Base-by-base conservation (phyloP, 1,284 basidiomycete species). In the Pseudomicrostroma phylloplanum region DNA sequence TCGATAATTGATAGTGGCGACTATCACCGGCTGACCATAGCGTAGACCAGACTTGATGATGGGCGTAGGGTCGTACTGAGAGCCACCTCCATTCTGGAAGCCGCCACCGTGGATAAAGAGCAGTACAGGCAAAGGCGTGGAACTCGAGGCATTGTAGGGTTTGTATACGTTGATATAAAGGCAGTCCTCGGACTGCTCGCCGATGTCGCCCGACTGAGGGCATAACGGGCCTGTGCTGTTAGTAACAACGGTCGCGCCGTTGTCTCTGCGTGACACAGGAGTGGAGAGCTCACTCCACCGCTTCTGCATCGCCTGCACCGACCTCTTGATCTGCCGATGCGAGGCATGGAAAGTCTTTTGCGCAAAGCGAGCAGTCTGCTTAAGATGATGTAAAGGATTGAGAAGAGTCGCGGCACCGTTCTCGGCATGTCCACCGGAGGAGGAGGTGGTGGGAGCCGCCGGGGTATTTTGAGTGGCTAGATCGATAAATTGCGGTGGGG, bases 1-100 rank as follows among this genome's bases (percentile, higher is more conserved):
- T 26, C 85, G 82, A 67, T 86, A 86, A 68, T 85, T 85, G 67
- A 86, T 46, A 60, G 81, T 84, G 46, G 86, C 85, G 1, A 62
- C 46, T 11, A 62, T 23, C 11, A 48, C 61, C 2, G 26, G 36
- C 53, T 36, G 42, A 13, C 30, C 25, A 39, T 26, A 13, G 25
- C 40, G 39, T 17, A 25, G n/a, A 21, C 59, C 61, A n/a, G 42
- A 40, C 36, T 46, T 13, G 21, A 59, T 59, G 13, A 59, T 6
- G n/a, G 26, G 19, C 19, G 19, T 41, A 8, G 51, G 61, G 26
- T 59, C 43, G 40, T 56, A 56, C 9, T 15, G 9, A 6, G 55
- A 39, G 17, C 55, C 55, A 8, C 36, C 19, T 1, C 61, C 61
- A 25, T 19, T 25, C 43, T 61, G 54, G n/a, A 59, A 59, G 6